Base-by-base conservation (phyloP, 306 rosid species). In the Notholithocarpus densiflorus region DNA sequence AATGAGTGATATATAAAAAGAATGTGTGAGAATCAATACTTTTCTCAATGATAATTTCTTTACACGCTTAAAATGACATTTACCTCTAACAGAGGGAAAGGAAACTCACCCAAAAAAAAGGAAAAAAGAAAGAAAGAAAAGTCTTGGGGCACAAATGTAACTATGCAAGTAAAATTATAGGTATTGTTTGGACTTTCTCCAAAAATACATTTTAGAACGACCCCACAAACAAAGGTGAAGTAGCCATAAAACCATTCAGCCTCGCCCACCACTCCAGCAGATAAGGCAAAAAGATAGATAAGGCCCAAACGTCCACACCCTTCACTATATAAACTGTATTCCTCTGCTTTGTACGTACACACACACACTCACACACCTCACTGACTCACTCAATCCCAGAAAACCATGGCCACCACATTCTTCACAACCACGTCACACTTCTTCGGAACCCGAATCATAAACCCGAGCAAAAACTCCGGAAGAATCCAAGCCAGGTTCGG, bases 211-310 rank as follows among this genome's bases (percentile, higher is more conserved):
- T 48, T 48, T 48, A 17, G 5, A 4, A 48, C 0, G 53, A 48
- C 53, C 53, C 89, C 91, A 85, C 87, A 81, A 14, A 81, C 75
- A 59, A 43, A 79, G 71, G 77, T 82, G 80, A 89, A 79, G 87
- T 68, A 32, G 55, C 48, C 64, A 83, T 81, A 83, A 79, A 77
- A 73, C 79, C 85, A 84, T 76, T 71, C 75, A 71, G 26, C 26
- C 19, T 52, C 9, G 37, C 31, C 53, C 32, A 77, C 78, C 21
- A 34, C 81, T 72, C 51, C 71, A 68, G 59, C 54, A 88, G 94
- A 86, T 88, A 84, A 88, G 94, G 89, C 90, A 75, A 73, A 81
- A 62, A 14, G n/a, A 68, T 15, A 56, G 85, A 83, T 88, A 82
- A 76, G 81, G 77, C 82, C 64, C 86, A 62, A 74, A 66, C 68